These are phyloP conservation scores for Trichoderma lentiforme DNA, from an alignment of 2,329 filamentous ascomycete genomes.

Conservation along the genomic window DNA sequence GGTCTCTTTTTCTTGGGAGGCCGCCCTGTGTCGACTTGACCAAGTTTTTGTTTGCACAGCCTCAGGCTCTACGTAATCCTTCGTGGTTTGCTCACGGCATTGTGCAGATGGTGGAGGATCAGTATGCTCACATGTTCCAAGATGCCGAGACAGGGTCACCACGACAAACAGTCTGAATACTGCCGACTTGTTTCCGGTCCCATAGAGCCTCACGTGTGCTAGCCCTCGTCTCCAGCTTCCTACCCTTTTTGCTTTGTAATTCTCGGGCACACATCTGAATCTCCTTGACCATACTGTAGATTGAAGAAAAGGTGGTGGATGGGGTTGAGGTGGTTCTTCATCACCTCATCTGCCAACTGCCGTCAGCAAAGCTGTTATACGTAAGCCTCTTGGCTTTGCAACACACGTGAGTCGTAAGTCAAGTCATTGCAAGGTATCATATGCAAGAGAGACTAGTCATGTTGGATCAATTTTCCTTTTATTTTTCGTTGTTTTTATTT, in stretches of 20 bases:
- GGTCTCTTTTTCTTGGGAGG: not conserved
- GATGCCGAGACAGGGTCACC: not conserved
- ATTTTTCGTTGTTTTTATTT: not conserved
- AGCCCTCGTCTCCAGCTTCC: not conserved
- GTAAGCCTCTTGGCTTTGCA: not conserved
- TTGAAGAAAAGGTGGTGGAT: not conserved
- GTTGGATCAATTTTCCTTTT: not conserved
- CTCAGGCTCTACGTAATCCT: constrained; percentile 17
- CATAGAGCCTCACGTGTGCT: not conserved
- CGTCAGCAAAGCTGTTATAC: not conserved
- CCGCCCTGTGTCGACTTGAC: not conserved
- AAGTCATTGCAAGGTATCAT: not conserved
- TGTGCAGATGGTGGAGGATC: not conserved
- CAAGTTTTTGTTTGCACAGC: constrained; percentile 20
- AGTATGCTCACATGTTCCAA: too few relatives aligned
- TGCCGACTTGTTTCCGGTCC: not conserved
- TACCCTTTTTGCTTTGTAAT: not conserved
- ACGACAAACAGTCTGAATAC: not conserved
- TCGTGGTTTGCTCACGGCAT: not conserved
- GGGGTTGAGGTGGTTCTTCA: not conserved
- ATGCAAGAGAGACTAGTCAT: not conserved
- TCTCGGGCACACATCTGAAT: not conserved
- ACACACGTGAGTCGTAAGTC: not conserved
- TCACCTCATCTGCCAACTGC: not conserved
- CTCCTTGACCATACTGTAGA: not conserved